Evolutionary conservation across 1,284 basidiomycete genomes (phyloP).

Genomic region (Sphagnurus paluster): DNA sequence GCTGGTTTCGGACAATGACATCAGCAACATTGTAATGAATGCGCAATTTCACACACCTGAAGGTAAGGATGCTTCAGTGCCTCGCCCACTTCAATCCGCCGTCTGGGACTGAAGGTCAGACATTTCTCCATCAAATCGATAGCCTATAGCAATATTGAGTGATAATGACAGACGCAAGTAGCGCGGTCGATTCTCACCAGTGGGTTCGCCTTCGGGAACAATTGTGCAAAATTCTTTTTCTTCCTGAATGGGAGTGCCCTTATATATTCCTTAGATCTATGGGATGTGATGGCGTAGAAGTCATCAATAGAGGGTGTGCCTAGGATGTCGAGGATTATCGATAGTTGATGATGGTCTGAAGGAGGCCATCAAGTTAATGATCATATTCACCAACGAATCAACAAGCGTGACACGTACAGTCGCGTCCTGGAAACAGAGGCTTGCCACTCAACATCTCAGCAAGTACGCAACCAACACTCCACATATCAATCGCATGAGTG

Average conservation of each 20-base stretch:
- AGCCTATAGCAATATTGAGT: slow-evolving; percentile 42
- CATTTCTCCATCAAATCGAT: slow-evolving; percentile 90
- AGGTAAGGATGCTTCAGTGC: slow-evolving; percentile 94
- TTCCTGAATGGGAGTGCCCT: slow-evolving; percentile 91
- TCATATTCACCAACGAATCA: background rate
- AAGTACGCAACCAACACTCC: slow-evolving; percentile 92
- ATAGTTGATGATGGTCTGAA: slow-evolving; percentile 88
- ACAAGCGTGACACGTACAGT: slow-evolving; percentile 51
- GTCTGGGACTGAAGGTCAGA: slow-evolving; percentile 90
- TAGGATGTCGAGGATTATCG: slow-evolving; percentile 83
- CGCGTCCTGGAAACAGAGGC: slow-evolving; percentile 88
- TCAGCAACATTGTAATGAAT: slow-evolving; percentile 1
- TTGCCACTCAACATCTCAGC: slow-evolving; percentile 93
- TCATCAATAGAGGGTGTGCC: slow-evolving; percentile 91
- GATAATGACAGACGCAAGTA: background rate
- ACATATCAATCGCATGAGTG: slow-evolving; percentile 90
- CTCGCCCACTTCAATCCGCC: slow-evolving; percentile 88
- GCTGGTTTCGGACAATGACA: slow-evolving; percentile 43
- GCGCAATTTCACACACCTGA: slow-evolving; percentile 40
- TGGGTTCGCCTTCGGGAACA: slow-evolving; percentile 85
- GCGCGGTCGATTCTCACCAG: too few species aligned
- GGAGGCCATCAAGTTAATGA: slow-evolving; percentile 6
- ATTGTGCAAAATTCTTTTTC: slow-evolving; percentile 71
- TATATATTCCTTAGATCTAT: slow-evolving; percentile 88
- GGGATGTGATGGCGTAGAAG: slow-evolving; percentile 88